Evolutionary conservation across 2,329 filamentous ascomycete genomes (phyloP), one percentile per base, ranked within the genome.

Genomic region (Daldinia sp.): DNA sequence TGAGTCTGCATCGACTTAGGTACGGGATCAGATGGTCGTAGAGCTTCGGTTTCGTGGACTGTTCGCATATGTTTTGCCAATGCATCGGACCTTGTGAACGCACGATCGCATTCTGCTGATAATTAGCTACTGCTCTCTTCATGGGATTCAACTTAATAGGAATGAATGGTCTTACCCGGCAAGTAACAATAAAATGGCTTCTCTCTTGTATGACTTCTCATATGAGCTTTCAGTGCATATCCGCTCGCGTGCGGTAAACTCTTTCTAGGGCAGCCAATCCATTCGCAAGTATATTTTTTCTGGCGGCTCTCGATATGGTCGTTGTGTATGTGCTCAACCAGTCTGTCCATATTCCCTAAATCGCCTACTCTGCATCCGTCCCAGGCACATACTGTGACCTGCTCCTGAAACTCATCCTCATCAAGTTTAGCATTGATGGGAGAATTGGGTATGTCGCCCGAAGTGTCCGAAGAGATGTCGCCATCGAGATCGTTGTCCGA

Each of bases 241-340:
- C 93, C 95, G 73, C 93, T 97, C 1, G 94, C 94, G 78, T 99
- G 95, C 15, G 92, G 89, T 78, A 95, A 88, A 62, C 93, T 93
- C 80, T 97, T 98, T 64, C 94, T 82, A 54, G 84, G 85, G 76
- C 95, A 99, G 69, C 94, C 94, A 62, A 86, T 87, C 95, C 95
- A 99, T 79, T 98, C 94, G 79, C 95, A 99, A n/a, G 92, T 93
- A 76, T 98, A 98, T 77, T 95, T 97, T 80, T 96, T 97, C 80
- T 95, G 92, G 56, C 94, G 87, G 64, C 89, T 92, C 74, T 95
- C 93, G 73, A 98, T 97, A 78, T 99, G 95, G 61, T 94, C 92
- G 73, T 93, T 90, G 78, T 98, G 94, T 62, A 95, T 91, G 73
- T 95, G 91, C 70, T 91, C 86, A 39, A 95, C 91, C 41, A 95